These are phyloP conservation scores for Alternaria arborescens DNA, from an alignment of 2,329 filamentous ascomycete genomes.

Conservation along the genomic window DNA sequence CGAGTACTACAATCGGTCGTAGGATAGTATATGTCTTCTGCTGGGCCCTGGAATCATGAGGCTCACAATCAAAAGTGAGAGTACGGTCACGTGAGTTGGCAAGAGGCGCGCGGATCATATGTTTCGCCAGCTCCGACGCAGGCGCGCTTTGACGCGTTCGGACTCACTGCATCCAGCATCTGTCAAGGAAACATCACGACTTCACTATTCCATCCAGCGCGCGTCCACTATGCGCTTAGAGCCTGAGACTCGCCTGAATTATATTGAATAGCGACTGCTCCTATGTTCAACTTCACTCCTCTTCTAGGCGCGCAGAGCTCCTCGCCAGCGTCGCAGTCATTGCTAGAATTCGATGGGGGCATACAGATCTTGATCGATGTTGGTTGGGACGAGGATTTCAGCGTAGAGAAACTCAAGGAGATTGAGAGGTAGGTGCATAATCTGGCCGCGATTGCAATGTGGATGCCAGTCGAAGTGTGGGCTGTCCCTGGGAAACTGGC, in stretches of 20 bases:
- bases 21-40: not conserved
- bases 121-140: conserved; percentile 12
- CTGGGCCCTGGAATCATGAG: not conserved
- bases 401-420: conserved; percentile 80
- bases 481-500: not conserved
- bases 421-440: conserved; percentile 76
- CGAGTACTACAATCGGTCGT: not conserved
- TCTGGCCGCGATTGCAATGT: conserved; percentile 3
- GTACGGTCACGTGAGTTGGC: not conserved
- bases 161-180: conserved; percentile 4
- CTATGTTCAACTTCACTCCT: conserved; percentile 96
- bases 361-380: conserved; percentile 95
- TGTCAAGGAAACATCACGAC: conserved; percentile 9
- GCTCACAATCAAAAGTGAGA: not conserved
- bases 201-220: not conserved
- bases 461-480: conserved; percentile 9
- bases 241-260: conserved; percentile 8
- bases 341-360: conserved; percentile 94
- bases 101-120: not conserved
- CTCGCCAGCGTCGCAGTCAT: conserved; percentile 89
- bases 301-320: conserved; percentile 89
- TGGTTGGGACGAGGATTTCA: conserved; percentile 94
- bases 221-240: conserved; percentile 15
- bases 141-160: conserved; percentile 19
- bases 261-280: conserved; percentile 8